Evolutionary conservation across 2,329 filamentous ascomycete species (phyloP).

Genomic region (Sodiomyces alkalinus): DNA sequence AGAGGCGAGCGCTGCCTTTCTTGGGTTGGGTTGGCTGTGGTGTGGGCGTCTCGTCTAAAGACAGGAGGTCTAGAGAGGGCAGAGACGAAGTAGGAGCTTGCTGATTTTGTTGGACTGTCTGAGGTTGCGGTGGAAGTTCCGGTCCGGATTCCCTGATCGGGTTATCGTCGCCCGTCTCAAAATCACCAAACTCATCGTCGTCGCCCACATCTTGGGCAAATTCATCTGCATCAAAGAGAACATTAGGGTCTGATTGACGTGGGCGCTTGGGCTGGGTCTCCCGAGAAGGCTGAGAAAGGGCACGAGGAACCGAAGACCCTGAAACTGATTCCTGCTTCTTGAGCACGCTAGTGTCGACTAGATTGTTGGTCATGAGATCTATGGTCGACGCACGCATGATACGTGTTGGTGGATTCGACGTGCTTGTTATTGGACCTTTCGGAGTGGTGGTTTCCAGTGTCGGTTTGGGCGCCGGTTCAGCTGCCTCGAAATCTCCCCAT

Average conservation of each 20-base stretch:
- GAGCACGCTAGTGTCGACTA: conserved; percentile 25
- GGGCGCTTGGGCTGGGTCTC: conserved; percentile 3
- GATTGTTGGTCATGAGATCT: conserved; percentile 37
- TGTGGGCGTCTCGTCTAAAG: conserved; percentile 17
- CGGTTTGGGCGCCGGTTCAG: conserved; percentile 17
- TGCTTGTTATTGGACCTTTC: conserved; percentile 3
- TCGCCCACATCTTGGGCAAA: conserved; percentile 27
- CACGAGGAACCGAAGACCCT: too few species aligned
- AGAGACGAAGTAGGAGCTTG: conserved; percentile 4
- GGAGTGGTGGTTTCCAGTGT: conserved; percentile 6
- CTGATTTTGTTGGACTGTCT: too few species aligned
- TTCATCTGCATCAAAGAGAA: conserved; percentile 53
- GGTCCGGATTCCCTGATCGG: too few species aligned
- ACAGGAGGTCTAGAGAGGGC: conserved; percentile 25
- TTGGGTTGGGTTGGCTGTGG: conserved; percentile 10
- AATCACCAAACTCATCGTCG: conserved; percentile 44
- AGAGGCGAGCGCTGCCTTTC: conserved; percentile 16
- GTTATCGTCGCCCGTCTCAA: conserved; percentile 32
- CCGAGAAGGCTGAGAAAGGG: conserved; percentile 1
- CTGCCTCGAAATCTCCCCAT: conserved; percentile 55
- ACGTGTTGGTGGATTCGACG: conserved; percentile 13
- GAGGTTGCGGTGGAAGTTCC: too few species aligned
- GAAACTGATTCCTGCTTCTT: too few species aligned
- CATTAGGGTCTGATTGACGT: conserved; percentile 26
- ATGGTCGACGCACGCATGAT: conserved; percentile 33